phyloP scores from a whole-genome alignment of 2,329 filamentous ascomycete genomes.

The Xylaria sp. region DNA sequence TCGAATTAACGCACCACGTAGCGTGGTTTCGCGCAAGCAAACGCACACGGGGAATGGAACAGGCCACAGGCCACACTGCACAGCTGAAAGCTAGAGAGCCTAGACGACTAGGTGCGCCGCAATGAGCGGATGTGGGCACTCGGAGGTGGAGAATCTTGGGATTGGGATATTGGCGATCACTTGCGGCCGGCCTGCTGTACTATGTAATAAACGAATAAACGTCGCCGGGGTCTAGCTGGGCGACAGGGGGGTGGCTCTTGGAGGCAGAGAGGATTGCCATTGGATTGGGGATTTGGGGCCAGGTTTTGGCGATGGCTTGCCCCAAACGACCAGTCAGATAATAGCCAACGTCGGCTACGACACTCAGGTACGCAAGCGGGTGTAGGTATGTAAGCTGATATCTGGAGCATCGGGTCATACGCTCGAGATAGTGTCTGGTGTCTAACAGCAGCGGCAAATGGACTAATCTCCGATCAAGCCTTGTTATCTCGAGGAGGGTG shows the following conservation, averaged over 20 bases:
- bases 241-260: constrained; percentile 17
- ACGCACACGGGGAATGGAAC: constrained; percentile 21
- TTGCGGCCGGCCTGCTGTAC: constrained; percentile 24
- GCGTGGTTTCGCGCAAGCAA: constrained; percentile 27
- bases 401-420: constrained; percentile 19
- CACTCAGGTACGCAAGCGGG: background rate
- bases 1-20: constrained; percentile 5
- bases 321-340: background rate
- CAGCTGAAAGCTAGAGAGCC: constrained; percentile 10
- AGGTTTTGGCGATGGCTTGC: constrained; percentile 13
- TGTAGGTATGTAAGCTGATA: constrained; percentile 6
- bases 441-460: constrained; percentile 6
- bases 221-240: constrained; percentile 25
- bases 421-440: constrained; percentile 13
- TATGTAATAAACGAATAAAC: constrained; percentile 17
- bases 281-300: constrained; percentile 24
- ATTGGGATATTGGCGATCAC: constrained; percentile 26
- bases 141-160: constrained; percentile 31
- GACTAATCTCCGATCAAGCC: constrained; percentile 2
- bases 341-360: background rate
- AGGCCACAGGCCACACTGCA: constrained; percentile 31
- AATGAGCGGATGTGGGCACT: constrained; percentile 30
- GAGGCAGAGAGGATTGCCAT: constrained; percentile 14
- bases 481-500: constrained; percentile 15
- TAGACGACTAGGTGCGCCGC: constrained; percentile 5